Conservation (phyloP, 257 asterid genomes). For the Penstemon newberryi region DNA sequence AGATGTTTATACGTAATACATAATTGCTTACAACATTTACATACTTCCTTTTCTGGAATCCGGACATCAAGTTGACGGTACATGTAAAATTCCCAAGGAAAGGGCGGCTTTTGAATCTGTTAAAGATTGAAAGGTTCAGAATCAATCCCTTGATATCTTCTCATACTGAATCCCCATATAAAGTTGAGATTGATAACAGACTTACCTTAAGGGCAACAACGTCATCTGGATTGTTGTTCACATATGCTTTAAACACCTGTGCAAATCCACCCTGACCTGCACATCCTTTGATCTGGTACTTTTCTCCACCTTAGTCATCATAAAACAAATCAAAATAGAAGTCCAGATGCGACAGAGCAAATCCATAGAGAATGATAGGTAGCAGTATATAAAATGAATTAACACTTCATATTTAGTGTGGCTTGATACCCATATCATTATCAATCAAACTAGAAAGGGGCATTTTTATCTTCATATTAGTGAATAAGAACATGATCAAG, state of each 20-base stretch:
- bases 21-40: conserved; percentile 25
- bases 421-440: neutral
- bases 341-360: conserved; percentile 26
- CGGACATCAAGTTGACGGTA: conserved; percentile 89
- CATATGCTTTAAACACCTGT: conserved; percentile 84
- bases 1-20: conserved; percentile 8
- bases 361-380: conserved; percentile 19
- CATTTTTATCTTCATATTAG: conserved; percentile 4
- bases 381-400: conserved; percentile 5
- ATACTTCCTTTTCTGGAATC: conserved; percentile 74
- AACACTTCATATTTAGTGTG: conserved; percentile 14
- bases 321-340: conserved; percentile 27
- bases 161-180: conserved; percentile 24
- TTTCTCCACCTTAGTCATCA: conserved; percentile 63
- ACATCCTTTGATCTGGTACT: conserved; percentile 95
- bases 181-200: neutral
- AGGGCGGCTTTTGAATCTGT: conserved; percentile 98
- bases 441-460: neutral
- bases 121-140: conserved; percentile 22
- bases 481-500: neutral
- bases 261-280: conserved; percentile 99
- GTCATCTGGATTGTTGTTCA: conserved; percentile 69
- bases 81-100: conserved; percentile 98
- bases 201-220: conserved; percentile 90
- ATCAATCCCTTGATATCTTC: conserved; percentile 20